Percentiles rank a stretch among this genome's conserved stretches.
Conservation (phyloP, 2,329 filamentous ascomycete genomes). For the Ascosphaera apis region DNA sequence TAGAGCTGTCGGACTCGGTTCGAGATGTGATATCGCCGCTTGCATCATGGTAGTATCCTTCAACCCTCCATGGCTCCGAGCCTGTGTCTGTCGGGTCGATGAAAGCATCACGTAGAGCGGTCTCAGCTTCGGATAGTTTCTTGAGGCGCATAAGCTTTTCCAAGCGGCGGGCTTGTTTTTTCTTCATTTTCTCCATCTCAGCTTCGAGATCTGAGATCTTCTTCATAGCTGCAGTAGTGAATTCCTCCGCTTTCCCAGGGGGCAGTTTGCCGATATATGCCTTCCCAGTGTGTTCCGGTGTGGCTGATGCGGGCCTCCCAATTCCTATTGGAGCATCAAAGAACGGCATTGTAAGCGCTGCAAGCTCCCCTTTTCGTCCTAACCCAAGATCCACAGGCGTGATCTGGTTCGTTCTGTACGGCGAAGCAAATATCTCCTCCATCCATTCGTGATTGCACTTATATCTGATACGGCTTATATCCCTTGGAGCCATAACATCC, state of each 20-base stretch:
- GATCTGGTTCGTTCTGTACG: slow-evolving; percentile 68
- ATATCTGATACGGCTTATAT: slow-evolving; percentile 71
- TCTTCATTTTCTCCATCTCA: slow-evolving; percentile 69
- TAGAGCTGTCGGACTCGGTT: slow-evolving; percentile 18
- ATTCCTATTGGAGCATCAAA: slow-evolving; percentile 39
- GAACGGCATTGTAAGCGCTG: slow-evolving; percentile 60
- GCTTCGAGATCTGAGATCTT: slow-evolving; percentile 50
- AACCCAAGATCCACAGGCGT: slow-evolving; percentile 68
- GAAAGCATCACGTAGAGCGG: slow-evolving; percentile 44
- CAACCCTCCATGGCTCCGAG: slow-evolving; percentile 39
- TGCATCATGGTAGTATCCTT: slow-evolving; percentile 23
- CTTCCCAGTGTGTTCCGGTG: slow-evolving; percentile 11
- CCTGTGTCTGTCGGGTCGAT: slow-evolving; percentile 31
- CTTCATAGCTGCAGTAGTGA: slow-evolving; percentile 52
- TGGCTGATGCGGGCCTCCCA: slow-evolving; percentile 7
- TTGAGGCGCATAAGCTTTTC: slow-evolving; percentile 50
- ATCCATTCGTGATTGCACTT: slow-evolving; percentile 97
- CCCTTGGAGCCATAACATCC: slow-evolving; percentile 68
- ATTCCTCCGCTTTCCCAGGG: slow-evolving; percentile 56
- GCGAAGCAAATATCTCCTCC: slow-evolving; percentile 86
- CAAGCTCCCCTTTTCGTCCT: slow-evolving; percentile 62
- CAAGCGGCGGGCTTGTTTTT: slow-evolving; percentile 52
- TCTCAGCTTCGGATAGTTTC: slow-evolving; percentile 49
- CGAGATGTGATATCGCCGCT: slow-evolving; percentile 15
- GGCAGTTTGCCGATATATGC: slow-evolving; percentile 39